Percentiles rank a stretch among this genome's conserved stretches.
Evolutionary conservation across 73 alveolate genomes (phyloP).

Genomic region (Uronychia binucleata): DNA sequence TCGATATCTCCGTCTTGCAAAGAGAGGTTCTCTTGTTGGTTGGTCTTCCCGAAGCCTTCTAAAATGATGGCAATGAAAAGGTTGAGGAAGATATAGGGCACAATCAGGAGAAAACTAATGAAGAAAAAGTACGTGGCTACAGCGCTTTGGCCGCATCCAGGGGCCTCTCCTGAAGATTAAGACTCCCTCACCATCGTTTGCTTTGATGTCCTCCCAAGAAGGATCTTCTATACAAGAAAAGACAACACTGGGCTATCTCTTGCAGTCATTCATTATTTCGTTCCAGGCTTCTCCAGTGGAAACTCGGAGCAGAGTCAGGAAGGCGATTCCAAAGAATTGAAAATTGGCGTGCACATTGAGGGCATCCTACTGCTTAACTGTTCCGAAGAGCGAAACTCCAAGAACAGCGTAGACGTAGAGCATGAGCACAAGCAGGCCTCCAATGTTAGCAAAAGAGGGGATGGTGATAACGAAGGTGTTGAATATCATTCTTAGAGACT

Average conservation of each 20-base stretch:
- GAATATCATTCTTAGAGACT: constrained; percentile 33
- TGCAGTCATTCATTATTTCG: constrained; percentile 63
- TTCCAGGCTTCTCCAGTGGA: constrained; percentile 63
- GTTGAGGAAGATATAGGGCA: constrained; percentile 64
- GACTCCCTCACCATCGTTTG: neutral
- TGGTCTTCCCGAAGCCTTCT: constrained; percentile 36
- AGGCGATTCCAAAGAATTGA: constrained; percentile 18
- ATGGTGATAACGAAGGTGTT: constrained; percentile 39
- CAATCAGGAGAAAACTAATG: constrained; percentile 41
- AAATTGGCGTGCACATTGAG: constrained; percentile 24
- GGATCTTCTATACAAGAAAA: constrained; percentile 12
- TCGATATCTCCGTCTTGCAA: constrained; percentile 4
- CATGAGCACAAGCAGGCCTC: constrained; percentile 42
- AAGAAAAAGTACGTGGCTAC: constrained; percentile 21
- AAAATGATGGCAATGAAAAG: constrained; percentile 68
- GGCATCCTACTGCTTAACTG: constrained; percentile 35
- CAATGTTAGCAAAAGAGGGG: constrained; percentile 58
- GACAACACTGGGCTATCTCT: constrained; percentile 13
- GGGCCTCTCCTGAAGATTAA: neutral
- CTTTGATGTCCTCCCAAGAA: neutral
- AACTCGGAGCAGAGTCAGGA: constrained; percentile 10
- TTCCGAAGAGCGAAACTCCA: constrained; percentile 37
- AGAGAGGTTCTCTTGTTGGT: constrained; percentile 1
- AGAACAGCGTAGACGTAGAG: constrained; percentile 35
- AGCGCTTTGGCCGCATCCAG: constrained; percentile 11